Percentiles rank a stretch among this genome's conserved stretches.
Evolutionary conservation across 169 alveolate species (phyloP).

Genomic region (Cryptosporidium parvum): DNA sequence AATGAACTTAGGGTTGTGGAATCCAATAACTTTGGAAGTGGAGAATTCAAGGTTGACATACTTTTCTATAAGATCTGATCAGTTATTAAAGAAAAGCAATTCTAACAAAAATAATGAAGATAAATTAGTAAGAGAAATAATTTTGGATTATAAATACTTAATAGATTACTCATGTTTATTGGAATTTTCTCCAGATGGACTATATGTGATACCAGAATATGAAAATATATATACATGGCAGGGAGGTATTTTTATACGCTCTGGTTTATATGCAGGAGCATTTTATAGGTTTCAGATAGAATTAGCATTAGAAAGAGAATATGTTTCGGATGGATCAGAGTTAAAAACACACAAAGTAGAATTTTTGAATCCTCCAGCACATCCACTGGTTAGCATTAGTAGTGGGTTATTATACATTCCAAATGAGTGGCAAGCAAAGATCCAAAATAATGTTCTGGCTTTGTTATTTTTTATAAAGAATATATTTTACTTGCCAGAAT

Average conservation of each 20-base stretch:
- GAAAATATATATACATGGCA: conserved; percentile 62
- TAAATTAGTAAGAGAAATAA: conserved; percentile 32
- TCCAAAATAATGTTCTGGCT: conserved; percentile 44
- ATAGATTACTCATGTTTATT: conserved; percentile 66
- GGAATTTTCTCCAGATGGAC: conserved; percentile 68
- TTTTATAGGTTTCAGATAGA: conserved; percentile 64
- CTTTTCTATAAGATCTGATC: conserved; percentile 42
- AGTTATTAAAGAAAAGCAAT: background rate
- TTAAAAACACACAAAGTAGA: conserved; percentile 6
- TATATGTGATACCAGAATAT: conserved; percentile 64
- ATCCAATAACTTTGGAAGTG: conserved; percentile 59
- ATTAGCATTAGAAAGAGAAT: conserved; percentile 17
- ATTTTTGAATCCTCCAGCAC: conserved; percentile 66
- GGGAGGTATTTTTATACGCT: conserved; percentile 67
- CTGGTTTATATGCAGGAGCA: conserved; percentile 61
- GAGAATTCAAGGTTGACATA: conserved; percentile 70
- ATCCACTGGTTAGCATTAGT: conserved; percentile 44
- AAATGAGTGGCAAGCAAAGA: conserved; percentile 31
- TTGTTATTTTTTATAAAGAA: conserved; percentile 52
- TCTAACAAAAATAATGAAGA: conserved; percentile 19
- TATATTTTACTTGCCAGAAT: conserved; percentile 57
- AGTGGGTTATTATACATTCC: conserved; percentile 40
- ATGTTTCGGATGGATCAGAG: conserved; percentile 1
- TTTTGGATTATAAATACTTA: conserved; percentile 30
- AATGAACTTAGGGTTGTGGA: conserved; percentile 69